Conservation (phyloP, 2,329 filamentous ascomycete species). For the Colletotrichum sp. region DNA sequence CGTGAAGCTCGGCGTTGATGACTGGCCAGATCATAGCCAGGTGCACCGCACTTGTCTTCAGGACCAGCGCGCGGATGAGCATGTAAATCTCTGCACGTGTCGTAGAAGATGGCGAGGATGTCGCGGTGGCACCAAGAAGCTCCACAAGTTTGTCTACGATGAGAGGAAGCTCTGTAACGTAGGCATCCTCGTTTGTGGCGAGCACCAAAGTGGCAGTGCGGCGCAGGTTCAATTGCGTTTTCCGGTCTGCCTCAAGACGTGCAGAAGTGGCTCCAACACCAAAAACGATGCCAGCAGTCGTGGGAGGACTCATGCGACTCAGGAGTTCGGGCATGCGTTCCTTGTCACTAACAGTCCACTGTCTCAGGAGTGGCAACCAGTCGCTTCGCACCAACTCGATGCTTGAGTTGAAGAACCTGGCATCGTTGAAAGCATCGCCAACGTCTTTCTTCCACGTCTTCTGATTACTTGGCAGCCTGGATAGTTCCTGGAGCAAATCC, state of each 20-base stretch:
- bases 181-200: conserved; percentile 77
- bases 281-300: conserved; percentile 95
- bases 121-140: conserved; percentile 79
- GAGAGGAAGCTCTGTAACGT: conserved; percentile 73
- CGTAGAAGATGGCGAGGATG: conserved; percentile 88
- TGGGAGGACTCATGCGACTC: conserved; percentile 78
- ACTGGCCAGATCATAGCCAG: conserved; percentile 88
- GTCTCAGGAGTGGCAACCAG: conserved; percentile 84
- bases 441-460: conserved; percentile 95
- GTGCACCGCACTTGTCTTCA: conserved; percentile 80
- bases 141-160: conserved; percentile 88
- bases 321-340: conserved; percentile 85
- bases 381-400: conserved; percentile 68
- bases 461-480: conserved; percentile 77
- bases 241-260: conserved; percentile 91
- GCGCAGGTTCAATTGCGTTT: conserved; percentile 87
- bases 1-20: conserved; percentile 84
- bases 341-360: conserved; percentile 87
- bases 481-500: conserved; percentile 75
- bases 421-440: conserved; percentile 88
- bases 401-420: conserved; percentile 79
- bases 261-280: conserved; percentile 96
- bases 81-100: conserved; percentile 91
- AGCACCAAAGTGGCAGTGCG: conserved; percentile 81
- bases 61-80: conserved; percentile 79